Base-by-base conservation (phyloP, 805 yeast species). In the Diddensiella santjacobensis region DNA sequence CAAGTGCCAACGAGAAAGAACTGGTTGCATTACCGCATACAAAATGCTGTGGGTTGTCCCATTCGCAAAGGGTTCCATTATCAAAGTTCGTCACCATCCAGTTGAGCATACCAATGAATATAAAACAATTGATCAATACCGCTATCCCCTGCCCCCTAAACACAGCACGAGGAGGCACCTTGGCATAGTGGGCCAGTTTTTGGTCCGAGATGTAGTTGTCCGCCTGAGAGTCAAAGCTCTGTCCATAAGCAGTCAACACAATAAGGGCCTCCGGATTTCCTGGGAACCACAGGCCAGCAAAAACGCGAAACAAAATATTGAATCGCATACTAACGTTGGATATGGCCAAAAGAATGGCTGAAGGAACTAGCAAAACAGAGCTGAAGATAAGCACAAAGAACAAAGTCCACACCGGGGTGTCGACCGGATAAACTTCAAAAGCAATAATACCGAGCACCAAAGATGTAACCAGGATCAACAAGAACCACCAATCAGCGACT, bases 401-500 rank as follows among this genome's bases (percentile, higher is more conserved):
- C 22, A 82, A 67, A 1, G 81, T 80, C 81, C 81, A 81, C 5
- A 79, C 73, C 0, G 86, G 83, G 1, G 82, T 75, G 47, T 75
- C 75, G 58, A 68, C 67, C 6, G 55, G 54, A 65, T 73, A 74
- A 13, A 61, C 63, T 47, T 67, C 66, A 37, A 74, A 64, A 23
- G 68, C 58, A 3, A 68, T 70, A 42, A 62, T 76, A 61, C 74
- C 70, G 48, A 79, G 67, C 0, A 67, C 66, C 30, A 61, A 72
- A 64, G 73, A 62, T 38, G 75, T 64, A 1, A 70, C 54, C 8
- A 79, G 67, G 22, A 81, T 69, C 10, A 68, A 51, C n/a, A 77
- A 48, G 66, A 75, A 83, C 87, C 88, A 82, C 81, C 82, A 80
- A 53, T 80, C 84, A 1, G 95, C 93, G 17, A 81, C 87, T 54